Evolutionary conservation across 2,329 filamentous ascomycete species (phyloP), one percentile per base, ranked within the genome.

Genomic region (Nemania diffusa): DNA sequence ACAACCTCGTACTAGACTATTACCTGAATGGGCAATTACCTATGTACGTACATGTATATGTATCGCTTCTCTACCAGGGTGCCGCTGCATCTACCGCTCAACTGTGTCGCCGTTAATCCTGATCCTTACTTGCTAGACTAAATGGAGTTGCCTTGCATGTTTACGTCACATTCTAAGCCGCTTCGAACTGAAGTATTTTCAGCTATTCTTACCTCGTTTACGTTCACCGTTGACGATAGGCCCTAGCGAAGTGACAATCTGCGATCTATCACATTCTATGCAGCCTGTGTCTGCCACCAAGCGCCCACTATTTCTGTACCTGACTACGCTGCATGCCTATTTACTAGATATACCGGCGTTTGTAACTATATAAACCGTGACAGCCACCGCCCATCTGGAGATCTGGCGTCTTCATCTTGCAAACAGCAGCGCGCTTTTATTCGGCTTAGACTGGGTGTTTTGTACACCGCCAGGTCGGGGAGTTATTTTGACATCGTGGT

Each of bases 381-480:
- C 40, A 57, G 32, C 27, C 60, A 57, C 67, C 13, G 44, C 56
- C 52, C 68, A 42, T 44, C 42, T 57, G 60, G 59, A 62, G 53
- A 69, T 70, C 56, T 64, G 58, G 71, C 69, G 65, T 46, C 69
- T 65, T 71, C 72, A 57, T 69, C 64, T 69, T 72, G 72, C 75
- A 77, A 77, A 77, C 74, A 73, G 69, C 62, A 48, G 65, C 68
- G 64, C 67, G 63, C 73, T 74, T 69, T 71, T 68, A 65, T 72
- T 67, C 68, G 66, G 67, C 67, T 62, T 53, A 55, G 32, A 50
- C 22, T 51, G 52, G 37, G 50, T 56, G 59, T 15, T 24, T 27
- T 40, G 68, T 71, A 72, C 68, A 68, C 66, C 71, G 62, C 71
- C 68, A 61, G 64, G 50, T 71, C 67, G 71, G 69, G 69, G 68